Percentiles rank a stretch among this genome's conserved stretches.
These are phyloP conservation scores for Aspergillus aculeatinus DNA, from an alignment of 2,329 filamentous ascomycete genomes.

Conservation along the genomic window DNA sequence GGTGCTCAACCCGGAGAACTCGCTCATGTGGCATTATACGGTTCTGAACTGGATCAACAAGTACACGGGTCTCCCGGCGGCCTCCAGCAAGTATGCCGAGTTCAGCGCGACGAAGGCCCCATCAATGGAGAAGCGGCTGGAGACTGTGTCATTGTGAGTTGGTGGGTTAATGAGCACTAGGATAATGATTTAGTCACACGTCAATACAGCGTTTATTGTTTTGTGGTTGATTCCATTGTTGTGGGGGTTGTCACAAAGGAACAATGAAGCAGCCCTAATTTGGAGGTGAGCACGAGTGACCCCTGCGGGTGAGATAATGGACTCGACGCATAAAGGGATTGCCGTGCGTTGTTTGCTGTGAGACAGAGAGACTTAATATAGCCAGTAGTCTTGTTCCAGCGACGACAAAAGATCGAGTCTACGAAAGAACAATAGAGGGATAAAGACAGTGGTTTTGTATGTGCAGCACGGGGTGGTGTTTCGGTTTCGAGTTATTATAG, in stretches of 20 bases:
- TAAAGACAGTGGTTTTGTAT: neutral
- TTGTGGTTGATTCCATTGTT: neutral
- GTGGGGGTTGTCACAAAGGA: neutral
- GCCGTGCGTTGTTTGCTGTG: neutral
- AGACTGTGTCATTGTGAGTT: constrained; percentile 19
- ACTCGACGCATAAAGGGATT: neutral
- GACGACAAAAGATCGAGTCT: neutral
- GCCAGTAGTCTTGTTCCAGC: neutral
- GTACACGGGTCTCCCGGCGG: constrained; percentile 54
- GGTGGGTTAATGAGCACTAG: constrained; percentile 7
- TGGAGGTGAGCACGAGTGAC: neutral
- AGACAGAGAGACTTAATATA: neutral
- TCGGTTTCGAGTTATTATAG: constrained; percentile 6
- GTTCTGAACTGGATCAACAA: constrained; percentile 75
- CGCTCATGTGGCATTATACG: constrained; percentile 82
- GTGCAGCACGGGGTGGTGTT: neutral
- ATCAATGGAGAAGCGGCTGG: constrained; percentile 17
- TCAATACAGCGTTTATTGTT: neutral
- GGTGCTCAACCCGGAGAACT: constrained; percentile 91
- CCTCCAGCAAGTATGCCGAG: constrained; percentile 33
- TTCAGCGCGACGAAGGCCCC: constrained; percentile 8
- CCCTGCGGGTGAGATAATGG: neutral
- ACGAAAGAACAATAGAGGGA: neutral
- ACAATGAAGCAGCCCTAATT: neutral
- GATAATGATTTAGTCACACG: neutral